Base-by-base conservation (phyloP, 2,329 filamentous ascomycete genomes). In the Pyricularia sp. region DNA sequence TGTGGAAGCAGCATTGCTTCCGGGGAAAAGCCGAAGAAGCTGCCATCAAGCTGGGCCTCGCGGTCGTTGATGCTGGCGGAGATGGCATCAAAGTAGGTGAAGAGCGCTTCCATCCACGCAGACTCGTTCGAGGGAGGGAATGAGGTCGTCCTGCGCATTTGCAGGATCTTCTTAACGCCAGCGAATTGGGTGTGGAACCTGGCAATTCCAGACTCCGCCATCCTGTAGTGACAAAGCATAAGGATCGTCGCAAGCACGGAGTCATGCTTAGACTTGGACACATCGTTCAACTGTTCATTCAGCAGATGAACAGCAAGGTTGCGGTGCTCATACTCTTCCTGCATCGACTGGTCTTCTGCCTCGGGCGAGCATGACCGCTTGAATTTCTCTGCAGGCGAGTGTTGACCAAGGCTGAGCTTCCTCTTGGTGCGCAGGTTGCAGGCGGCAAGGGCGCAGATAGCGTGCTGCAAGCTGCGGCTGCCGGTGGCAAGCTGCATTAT, bases 111-210 rank as follows among this genome's bases (percentile, higher is more conserved):
- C 82, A 97, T 94, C 94, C 94, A 97, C 14, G 89, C 88, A 70
- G 92, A 91, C 70, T 93, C 91, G 67, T 88, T 86, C 78, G 75
- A 88, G 74, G 76, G 84, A 79, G 76, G 87, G 69, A 79, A 80
- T 0, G 81, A 79, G 26, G 81, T 81, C 4, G 80, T 77, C 72
- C 90, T 86, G 70, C 93, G 86, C 80, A 97, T 87, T 4, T 89
- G 87, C 12, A 97, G 85, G 36, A 98, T 88, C 81, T 96, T 96
- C 79, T 93, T 94, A 58, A 97, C 93, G 0, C 94, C 94, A 0
- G 93, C 93, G 74, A 97, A 93, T 76, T 97, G 94, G 0, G 92
- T 95, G 73, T 93, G 92, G 79, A 97, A 97, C 75, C 94, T 94
- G 25, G 92, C 93, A 73, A 97, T 90, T 3, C 94, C 94, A 0